These are phyloP conservation scores for Solanum etuberosum DNA, from an alignment of 257 asterid genomes.

Conservation along the genomic window DNA sequence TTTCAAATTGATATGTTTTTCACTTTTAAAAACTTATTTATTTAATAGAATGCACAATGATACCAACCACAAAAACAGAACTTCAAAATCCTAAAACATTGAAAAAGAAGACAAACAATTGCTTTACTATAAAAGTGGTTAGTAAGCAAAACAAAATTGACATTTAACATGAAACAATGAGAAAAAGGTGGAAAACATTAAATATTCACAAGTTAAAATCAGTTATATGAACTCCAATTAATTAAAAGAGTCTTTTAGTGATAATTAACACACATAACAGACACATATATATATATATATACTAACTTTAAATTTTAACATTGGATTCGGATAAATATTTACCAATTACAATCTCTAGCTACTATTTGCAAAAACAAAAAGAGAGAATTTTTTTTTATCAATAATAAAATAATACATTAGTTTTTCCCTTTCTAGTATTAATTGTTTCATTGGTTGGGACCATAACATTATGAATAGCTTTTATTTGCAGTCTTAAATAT, in stretches of 20 bases:
- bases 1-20: background rate
- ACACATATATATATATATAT: too few species aligned
- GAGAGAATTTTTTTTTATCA: background rate
- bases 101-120: background rate
- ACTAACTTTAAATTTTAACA: background rate
- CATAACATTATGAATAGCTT: background rate
- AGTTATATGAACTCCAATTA: background rate
- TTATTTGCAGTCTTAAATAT: background rate
- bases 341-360: background rate
- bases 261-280: background rate
- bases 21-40: too few species aligned
- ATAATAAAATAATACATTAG: background rate
- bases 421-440: background rate
- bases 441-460: background rate
- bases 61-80: too few species aligned
- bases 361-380: background rate
- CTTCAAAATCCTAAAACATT: background rate
- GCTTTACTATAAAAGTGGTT: background rate
- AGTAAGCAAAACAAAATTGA: background rate
- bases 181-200: background rate
- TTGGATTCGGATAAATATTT: background rate
- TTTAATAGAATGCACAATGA: too few species aligned
- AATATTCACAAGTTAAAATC: background rate
- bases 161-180: background rate
- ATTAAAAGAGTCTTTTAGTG: background rate